Conservation (phyloP, 2,329 filamentous ascomycete species). For the Colletotrichum gloeosporioides region DNA sequence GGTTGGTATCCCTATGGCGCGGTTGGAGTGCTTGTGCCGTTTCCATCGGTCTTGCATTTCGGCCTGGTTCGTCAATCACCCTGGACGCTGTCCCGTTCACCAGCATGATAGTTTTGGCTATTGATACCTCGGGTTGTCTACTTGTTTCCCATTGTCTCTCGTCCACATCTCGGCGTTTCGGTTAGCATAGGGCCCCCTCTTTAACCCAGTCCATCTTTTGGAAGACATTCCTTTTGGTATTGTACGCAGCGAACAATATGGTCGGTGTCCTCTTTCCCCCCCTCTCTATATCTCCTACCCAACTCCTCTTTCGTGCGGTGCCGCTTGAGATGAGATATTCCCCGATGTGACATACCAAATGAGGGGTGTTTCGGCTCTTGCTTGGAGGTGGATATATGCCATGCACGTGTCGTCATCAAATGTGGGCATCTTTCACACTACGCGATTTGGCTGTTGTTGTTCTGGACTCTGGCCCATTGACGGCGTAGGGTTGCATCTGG, state of each 20-base stretch:
- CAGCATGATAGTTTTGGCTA: constrained; percentile 67
- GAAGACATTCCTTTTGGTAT: neutral
- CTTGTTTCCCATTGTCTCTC: neutral
- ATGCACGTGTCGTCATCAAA: neutral
- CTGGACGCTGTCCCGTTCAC: constrained; percentile 69
- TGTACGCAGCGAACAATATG: neutral
- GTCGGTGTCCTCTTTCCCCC: neutral
- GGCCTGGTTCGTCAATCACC: constrained; percentile 67
- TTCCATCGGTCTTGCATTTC: constrained; percentile 68
- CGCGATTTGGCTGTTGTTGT: neutral
- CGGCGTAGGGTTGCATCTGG: neutral
- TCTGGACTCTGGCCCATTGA: neutral
- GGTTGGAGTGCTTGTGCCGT: constrained; percentile 69
- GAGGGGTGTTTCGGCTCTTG: neutral
- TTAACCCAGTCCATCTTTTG: constrained; percentile 11
- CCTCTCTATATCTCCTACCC: neutral
- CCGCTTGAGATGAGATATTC: neutral
- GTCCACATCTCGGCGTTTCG: constrained; percentile 14
- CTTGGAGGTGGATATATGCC: neutral
- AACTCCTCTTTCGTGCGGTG: neutral
- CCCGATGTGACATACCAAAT: neutral
- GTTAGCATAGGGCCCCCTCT: neutral
- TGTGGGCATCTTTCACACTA: neutral
- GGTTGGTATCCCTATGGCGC: constrained; percentile 66
- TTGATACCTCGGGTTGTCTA: constrained; percentile 27